Evolutionary conservation across 1,284 basidiomycete species (phyloP), one percentile per base, ranked within the genome.

Genomic region (Dichomitus squalens): DNA sequence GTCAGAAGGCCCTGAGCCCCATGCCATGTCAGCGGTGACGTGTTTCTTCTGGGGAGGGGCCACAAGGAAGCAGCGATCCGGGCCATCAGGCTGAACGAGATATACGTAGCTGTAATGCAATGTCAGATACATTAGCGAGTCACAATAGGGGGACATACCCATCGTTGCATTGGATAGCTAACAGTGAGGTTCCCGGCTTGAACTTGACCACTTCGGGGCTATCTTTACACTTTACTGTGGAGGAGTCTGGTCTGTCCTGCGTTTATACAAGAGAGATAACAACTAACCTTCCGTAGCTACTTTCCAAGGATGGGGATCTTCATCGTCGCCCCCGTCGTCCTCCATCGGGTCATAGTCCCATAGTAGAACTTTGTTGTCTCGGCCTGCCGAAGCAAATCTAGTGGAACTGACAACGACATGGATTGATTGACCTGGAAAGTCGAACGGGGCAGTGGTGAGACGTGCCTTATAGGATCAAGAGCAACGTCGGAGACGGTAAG

Each of bases 1-100:
- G 0, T 71, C 56, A 0, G 81, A 76, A 0, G 66, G 50, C 2
- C 70, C 76, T 9, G 38, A 41, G 0, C 87, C 87, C 88, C 87
- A 90, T 7, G 71, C 67, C 43, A 85, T 77, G 6, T 77, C 69
- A 11, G 58, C 63, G 1, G 60, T 63, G 20, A 59, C 43, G 7
- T 66, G 61, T 3, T 43, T 41, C 11, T 14, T 33, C 18, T 23
- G 25, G 14, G 46, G 40, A 29, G 35, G 54, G 4, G 49, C 55
- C 46, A 59, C 44, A n/a, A 36, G n/a, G 2, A 51, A n/a, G 9
- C 40, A 16, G 16, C 21, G 23, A 21, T 21, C 25, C 2, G 18
- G 20, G 16, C 53, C 34, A 12, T 48, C 43, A n/a, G 33, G n/a
- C 9, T 58, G 55, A 25, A 64, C 14, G 14, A 55, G 36, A 46